These are phyloP conservation scores for Aspergillus sp. DNA, from an alignment of 2,329 filamentous ascomycete genomes.

Conservation along the genomic window DNA sequence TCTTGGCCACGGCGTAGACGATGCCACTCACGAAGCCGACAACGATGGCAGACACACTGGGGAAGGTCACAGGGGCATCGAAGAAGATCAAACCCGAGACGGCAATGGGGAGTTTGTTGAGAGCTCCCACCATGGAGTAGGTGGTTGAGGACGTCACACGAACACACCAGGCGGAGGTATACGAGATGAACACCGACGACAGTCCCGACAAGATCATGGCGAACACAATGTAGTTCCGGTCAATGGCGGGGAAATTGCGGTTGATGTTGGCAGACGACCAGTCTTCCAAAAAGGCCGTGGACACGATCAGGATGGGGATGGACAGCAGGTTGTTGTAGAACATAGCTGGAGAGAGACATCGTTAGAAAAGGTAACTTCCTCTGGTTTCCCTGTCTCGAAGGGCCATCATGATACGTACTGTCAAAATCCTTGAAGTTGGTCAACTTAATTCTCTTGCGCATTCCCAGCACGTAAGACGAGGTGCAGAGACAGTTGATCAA, in stretches of 20 bases:
- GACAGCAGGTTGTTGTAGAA: constrained; percentile 99
- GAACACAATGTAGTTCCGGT: constrained; percentile 74
- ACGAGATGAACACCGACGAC: constrained; percentile 96
- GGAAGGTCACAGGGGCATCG: constrained; percentile 86
- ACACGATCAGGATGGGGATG: constrained; percentile 83
- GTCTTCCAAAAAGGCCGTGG: constrained; percentile 82
- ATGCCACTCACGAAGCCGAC: constrained; percentile 91
- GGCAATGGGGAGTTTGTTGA: constrained; percentile 97
- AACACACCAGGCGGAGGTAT: constrained; percentile 98
- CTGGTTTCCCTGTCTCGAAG: background rate
- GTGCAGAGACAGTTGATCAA: constrained; percentile 93
- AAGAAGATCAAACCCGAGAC: constrained; percentile 93
- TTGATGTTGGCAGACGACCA: constrained; percentile 84
- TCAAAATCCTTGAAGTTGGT: constrained; percentile 99
- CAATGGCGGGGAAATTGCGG: constrained; percentile 83
- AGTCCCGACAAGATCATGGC: constrained; percentile 95
- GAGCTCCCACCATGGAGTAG: constrained; percentile 95
- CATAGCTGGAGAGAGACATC: constrained; percentile 67
- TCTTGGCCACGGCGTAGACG: constrained; percentile 83
- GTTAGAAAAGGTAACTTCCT: constrained; percentile 4
- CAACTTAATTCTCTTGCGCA: constrained; percentile 98
- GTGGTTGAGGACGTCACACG: constrained; percentile 96
- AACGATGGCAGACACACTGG: constrained; percentile 85
- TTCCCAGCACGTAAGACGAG: constrained; percentile 82
- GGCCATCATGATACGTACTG: constrained; percentile 62